Evolutionary conservation across 306 rosid species (phyloP), one percentile per base, ranked within the genome.

Genomic region (Sesbania bispinosa): DNA sequence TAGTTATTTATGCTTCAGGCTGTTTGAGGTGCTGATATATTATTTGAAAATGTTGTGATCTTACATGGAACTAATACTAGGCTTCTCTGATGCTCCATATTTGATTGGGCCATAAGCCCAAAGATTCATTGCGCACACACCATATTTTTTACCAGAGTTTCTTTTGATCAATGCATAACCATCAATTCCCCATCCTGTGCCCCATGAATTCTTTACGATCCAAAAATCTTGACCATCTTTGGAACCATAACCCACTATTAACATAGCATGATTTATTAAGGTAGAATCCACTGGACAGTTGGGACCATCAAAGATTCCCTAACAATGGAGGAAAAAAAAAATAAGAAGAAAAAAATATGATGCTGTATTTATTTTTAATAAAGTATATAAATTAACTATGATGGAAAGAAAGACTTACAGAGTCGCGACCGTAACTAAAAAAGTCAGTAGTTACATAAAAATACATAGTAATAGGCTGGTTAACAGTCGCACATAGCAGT

Each of bases 191-290:
- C 94, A 86, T 6, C 3, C 0, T 1, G 39, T 60, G 29, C 83
- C 80, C 90, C 86, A 84, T 19, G 83, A 77, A 33, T 88, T 88
- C 76, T 88, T 86, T 46, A 86, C 84, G 1, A 88, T 88, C 94
- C 88, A 88, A 61, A 73, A 88, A 41, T 81, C 88, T 32, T 66
- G 77, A 41, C 39, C n/a, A n/a, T n/a, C n/a, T n/a, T n/a, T n/a
- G n/a, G n/a, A n/a, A n/a, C n/a, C 79, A 58, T 66, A 88, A 13
- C 90, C 94, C 16, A 86, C 87, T 0, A 88, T 16, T n/a, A 84
- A 35, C 63, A 82, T 41, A 0, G 42, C n/a, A 3, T 73, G 78
- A 24, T 26, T 73, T 50, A 52, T n/a, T 6, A 6, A 2, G 1
- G 0, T 11, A 5, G 71, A 15, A 36, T 73, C 8, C 3, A 1